Evolutionary conservation across 2,329 filamentous ascomycete genomes (phyloP).

Genomic region (Chrysoporthe cubensis): DNA sequence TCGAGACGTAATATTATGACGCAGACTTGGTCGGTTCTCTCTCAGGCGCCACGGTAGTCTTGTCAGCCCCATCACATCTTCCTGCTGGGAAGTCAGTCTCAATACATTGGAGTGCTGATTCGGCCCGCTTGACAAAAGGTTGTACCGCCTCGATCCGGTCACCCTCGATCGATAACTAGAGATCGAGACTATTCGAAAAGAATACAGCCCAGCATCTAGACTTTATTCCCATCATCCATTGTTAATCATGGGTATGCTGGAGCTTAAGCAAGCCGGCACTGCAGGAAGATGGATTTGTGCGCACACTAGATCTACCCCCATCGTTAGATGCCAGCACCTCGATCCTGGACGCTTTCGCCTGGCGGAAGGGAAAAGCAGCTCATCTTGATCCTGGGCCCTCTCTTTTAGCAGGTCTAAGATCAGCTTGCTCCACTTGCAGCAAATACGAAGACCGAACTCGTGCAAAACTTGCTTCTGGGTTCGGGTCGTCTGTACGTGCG

Average conservation of each 20-base stretch:
- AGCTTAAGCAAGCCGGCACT: too few relatives aligned
- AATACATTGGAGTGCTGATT: not conserved
- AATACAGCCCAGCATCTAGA: too few relatives aligned
- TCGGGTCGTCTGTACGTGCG: not conserved
- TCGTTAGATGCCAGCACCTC: too few relatives aligned
- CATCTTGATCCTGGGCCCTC: not conserved
- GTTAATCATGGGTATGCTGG: too few relatives aligned
- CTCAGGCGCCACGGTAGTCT: not conserved
- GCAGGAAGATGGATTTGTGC: too few relatives aligned
- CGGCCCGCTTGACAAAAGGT: not conserved
- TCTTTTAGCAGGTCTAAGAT: not conserved
- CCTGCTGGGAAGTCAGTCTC: not conserved
- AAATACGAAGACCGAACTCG: not conserved
- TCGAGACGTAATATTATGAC: not conserved
- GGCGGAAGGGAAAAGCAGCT: not conserved
- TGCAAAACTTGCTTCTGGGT: not conserved
- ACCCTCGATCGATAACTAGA: too few relatives aligned
- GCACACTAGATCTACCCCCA: too few relatives aligned
- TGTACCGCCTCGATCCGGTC: too few relatives aligned
- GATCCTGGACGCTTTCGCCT: not conserved
- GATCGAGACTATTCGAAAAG: too few relatives aligned
- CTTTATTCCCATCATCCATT: too few relatives aligned
- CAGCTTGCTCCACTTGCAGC: not conserved
- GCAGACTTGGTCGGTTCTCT: not conserved
- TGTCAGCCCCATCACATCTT: not conserved